Conservation (phyloP, 306 rosid species). For the Dryas octopetala region DNA sequence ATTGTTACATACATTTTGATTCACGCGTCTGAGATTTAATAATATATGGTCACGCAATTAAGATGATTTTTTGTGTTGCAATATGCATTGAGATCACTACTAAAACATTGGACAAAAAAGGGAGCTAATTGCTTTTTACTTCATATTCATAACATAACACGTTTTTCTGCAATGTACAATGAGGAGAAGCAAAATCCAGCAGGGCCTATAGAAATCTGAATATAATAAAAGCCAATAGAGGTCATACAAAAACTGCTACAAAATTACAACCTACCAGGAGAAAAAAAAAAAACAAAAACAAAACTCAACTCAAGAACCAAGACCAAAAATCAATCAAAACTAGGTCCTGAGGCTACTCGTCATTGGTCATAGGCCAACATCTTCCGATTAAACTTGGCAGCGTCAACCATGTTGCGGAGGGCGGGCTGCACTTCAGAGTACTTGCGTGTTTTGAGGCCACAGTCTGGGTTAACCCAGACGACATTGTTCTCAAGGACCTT, state of each 20-base stretch:
- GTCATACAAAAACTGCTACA: not conserved
- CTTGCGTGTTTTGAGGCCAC: conserved; percentile 88
- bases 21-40: too few species aligned
- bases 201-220: not conserved
- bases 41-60: too few species aligned
- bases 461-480: conserved; percentile 89
- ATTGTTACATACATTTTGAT: too few species aligned
- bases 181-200: not conserved
- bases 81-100: not conserved
- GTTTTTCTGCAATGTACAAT: not conserved
- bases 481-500: conserved; percentile 76
- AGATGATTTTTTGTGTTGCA: too few species aligned
- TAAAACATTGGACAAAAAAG: not conserved
- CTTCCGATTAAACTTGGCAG: conserved; percentile 71
- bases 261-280: not conserved
- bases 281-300: not conserved
- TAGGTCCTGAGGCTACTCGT: not conserved
- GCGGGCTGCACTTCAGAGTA: conserved; percentile 72
- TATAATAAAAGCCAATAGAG: not conserved
- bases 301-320: not conserved
- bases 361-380: conserved; percentile 59
- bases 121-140: not conserved
- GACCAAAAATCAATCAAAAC: too few species aligned
- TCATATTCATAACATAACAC: not conserved
- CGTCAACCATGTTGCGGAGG: conserved; percentile 75